phyloP scores from a whole-genome alignment of 257 asterid species.

The Leptodermis oblonga region DNA sequence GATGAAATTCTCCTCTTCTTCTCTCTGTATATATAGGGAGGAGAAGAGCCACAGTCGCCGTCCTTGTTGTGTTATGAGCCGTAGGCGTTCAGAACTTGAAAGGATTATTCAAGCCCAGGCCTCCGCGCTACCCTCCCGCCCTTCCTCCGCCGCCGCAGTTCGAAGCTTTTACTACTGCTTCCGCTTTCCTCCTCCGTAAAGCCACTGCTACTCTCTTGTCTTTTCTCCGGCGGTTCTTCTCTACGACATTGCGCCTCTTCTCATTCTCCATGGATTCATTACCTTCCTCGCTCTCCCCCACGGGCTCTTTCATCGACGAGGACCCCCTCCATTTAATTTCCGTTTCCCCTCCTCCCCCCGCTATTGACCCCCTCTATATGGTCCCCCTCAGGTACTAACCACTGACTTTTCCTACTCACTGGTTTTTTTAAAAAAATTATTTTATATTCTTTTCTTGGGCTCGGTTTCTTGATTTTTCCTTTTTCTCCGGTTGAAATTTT shows the following conservation, averaged over 20 bases:
- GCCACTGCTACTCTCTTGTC: constrained; percentile 9
- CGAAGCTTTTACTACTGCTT: constrained; percentile 20
- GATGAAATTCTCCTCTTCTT: constrained; percentile 4
- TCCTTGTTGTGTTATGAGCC: constrained; percentile 25
- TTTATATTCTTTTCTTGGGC: no score
- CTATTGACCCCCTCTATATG: constrained; percentile 37
- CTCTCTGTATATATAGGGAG: neutral
- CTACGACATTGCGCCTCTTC: constrained; percentile 24
- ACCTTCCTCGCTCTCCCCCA: neutral
- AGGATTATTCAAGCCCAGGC: constrained; percentile 17
- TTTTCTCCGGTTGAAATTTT: neutral
- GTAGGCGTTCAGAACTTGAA: constrained; percentile 18
- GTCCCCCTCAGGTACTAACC: constrained; percentile 41
- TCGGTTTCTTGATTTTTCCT: neutral
- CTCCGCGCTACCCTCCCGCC: neutral
- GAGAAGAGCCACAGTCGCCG: neutral
- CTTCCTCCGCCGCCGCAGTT: constrained; percentile 4
- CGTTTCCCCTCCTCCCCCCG: constrained; percentile 20
- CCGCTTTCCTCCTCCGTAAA: neutral
- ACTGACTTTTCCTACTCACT: no score
- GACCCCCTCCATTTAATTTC: constrained; percentile 27
- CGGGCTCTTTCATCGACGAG: constrained; percentile 12
- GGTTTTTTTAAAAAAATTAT: no score
- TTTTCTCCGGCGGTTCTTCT: constrained; percentile 14
- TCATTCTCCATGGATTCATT: constrained; percentile 39